Base-by-base conservation (phyloP, 2,329 filamentous ascomycete genomes). In the Mycosphaerella sp. region DNA sequence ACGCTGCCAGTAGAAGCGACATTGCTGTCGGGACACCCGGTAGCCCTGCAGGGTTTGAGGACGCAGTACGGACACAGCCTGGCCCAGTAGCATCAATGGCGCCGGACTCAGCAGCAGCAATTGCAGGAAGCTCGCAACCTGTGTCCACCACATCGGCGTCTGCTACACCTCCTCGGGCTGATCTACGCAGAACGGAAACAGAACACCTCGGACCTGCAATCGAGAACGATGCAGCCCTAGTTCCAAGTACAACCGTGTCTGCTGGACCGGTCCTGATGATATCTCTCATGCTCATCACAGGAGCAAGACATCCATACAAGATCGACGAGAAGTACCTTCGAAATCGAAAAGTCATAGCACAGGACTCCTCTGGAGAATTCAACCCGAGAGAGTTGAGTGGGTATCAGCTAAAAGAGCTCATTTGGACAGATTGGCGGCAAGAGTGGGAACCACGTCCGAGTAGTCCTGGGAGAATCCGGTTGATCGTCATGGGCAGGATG, bases 331-430 rank as follows among this genome's bases (percentile, higher is more conserved):
- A 82, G 65, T 96, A 96, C 64, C 75, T 97, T 49, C 77, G 78
- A 48, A 89, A 90, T 70, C 81, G 89, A 53, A 87, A 85, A 61
- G 87, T 95, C 48, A 79, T 79, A 42, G 86, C 93, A 1, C 85
- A 88, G 16, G 84, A 84, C 28, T 71, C 79, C 58, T 79, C 76
- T 52, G 82, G 81, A 28, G 76, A 71, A 55, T 68, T 68, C 39
- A 89, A 96, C 65, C 89, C 89, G 1, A 90, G 89, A 66, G 87
- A 85, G 66, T 89, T 97, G 71, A 95, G 87, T 60, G 85, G 95
- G 44, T 95, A 96, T 68, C 95, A 88, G 2, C 74, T 97, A 59
- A 96, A 96, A 71, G 89, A 96, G 72, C 74, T 96, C 65, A 95
- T 97, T 66, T 80, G 93, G 74, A 79, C 88, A 62, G 90, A 96